These are phyloP conservation scores for Populus deltoides DNA, from an alignment of 345 rosid genomes.

Conservation along the genomic window DNA sequence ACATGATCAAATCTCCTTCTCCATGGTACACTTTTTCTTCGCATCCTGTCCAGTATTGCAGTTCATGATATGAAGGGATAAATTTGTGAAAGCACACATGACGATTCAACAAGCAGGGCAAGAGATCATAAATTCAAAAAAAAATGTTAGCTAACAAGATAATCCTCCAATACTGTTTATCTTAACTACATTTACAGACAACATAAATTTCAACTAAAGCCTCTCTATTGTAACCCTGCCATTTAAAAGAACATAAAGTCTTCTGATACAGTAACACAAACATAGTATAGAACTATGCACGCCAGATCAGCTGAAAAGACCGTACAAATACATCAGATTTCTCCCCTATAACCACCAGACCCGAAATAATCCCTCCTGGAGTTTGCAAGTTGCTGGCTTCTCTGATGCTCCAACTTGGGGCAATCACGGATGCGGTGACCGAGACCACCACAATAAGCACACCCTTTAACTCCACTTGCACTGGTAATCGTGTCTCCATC, in stretches of 20 bases:
- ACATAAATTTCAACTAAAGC: not conserved
- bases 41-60: no score
- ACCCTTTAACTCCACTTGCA: conserved; percentile 87
- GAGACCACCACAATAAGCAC: conserved; percentile 93
- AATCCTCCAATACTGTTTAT: not conserved
- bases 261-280: not conserved
- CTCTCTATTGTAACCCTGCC: not conserved
- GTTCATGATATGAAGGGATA: no score
- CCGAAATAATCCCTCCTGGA: conserved; percentile 86
- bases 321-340: conserved; percentile 38
- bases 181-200: not conserved
- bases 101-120: not conserved
- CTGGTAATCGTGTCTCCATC: conserved; percentile 63
- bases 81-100: no score
- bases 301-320: not conserved
- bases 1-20: no score
- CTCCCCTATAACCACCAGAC: conserved; percentile 90
- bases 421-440: conserved; percentile 88
- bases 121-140: not conserved
- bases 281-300: not conserved
- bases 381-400: conserved; percentile 73
- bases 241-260: not conserved
- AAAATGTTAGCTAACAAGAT: not conserved
- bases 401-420: conserved; percentile 86
- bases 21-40: no score